These are phyloP conservation scores for Venturia pyrina DNA, from an alignment of 2,329 filamentous ascomycete genomes.

Conservation along the genomic window DNA sequence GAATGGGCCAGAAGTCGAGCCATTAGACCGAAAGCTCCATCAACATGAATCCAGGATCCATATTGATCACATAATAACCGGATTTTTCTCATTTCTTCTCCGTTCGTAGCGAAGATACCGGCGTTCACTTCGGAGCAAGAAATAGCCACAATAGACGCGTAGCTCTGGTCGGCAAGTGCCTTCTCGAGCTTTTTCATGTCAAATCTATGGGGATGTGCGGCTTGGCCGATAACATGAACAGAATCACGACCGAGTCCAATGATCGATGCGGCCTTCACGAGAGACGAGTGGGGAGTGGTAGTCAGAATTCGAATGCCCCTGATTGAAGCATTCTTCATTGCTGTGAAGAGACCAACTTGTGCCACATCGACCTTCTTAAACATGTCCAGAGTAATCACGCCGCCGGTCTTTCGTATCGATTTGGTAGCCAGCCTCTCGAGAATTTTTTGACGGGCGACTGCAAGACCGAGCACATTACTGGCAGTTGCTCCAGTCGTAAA, in stretches of 20 bases:
- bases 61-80: slow-evolving; percentile 62
- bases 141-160: slow-evolving; percentile 67
- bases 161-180: slow-evolving; percentile 43
- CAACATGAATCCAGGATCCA: slow-evolving; percentile 78
- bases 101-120: slow-evolving; percentile 61
- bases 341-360: slow-evolving; percentile 57
- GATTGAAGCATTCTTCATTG: slow-evolving; percentile 54
- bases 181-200: slow-evolving; percentile 56
- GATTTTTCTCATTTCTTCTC: slow-evolving; percentile 50
- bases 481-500: slow-evolving; percentile 69
- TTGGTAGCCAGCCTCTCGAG: slow-evolving; percentile 19
- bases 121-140: slow-evolving; percentile 88
- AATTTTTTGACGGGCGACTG: slow-evolving; percentile 63
- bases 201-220: slow-evolving; percentile 55
- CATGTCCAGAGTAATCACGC: slow-evolving; percentile 18
- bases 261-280: slow-evolving; percentile 73
- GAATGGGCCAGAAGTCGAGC: slow-evolving; percentile 46
- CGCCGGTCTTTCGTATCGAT: slow-evolving; percentile 18
- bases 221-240: slow-evolving; percentile 50
- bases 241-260: slow-evolving; percentile 65
- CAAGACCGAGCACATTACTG: slow-evolving; percentile 55
- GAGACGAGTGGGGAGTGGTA: slow-evolving; percentile 72
- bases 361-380: slow-evolving; percentile 43
- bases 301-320: slow-evolving; percentile 66
- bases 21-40: slow-evolving; percentile 86